phyloP scores from a whole-genome alignment of 1,284 basidiomycete genomes.

The Paramarasmius palmivorus region DNA sequence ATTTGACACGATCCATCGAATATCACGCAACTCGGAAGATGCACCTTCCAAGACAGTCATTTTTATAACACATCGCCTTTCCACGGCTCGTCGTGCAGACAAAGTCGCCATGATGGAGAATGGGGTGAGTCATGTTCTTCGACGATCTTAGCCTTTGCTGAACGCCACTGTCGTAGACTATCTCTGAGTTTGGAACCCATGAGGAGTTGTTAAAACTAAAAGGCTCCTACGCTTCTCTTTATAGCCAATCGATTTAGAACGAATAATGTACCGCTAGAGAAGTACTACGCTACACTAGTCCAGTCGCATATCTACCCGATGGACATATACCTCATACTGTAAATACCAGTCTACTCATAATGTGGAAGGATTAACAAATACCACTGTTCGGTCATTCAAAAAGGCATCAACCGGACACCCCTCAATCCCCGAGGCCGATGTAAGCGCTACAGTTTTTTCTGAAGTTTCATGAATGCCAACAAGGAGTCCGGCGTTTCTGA shows the following conservation, averaged over 20 bases:
- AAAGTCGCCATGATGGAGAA: constrained; percentile 86
- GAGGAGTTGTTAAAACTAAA: constrained; percentile 64
- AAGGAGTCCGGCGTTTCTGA: constrained; percentile 87
- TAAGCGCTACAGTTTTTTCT: constrained; percentile 43
- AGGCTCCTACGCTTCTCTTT: constrained; percentile 70
- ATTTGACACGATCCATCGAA: constrained; percentile 68
- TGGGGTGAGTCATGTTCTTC: constrained; percentile 51
- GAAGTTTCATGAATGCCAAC: constrained; percentile 76
- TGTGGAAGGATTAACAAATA: constrained; percentile 57
- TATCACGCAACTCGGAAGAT: constrained; percentile 56
- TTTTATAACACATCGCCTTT: constrained; percentile 83
- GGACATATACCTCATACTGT: background rate
- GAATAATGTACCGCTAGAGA: constrained; percentile 4
- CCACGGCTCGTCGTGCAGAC: constrained; percentile 76
- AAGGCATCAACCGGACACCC: constrained; percentile 64
- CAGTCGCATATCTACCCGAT: background rate
- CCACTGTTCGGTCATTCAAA: constrained; percentile 59
- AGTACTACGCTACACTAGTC: constrained; percentile 7
- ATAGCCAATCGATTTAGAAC: constrained; percentile 62
- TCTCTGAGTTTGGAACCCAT: constrained; percentile 80
- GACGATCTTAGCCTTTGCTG: constrained; percentile 16
- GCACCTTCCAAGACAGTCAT: constrained; percentile 70
- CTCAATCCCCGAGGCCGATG: constrained; percentile 42
- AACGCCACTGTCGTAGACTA: constrained; percentile 47
- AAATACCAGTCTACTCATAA: constrained; percentile 15